Evolutionary conservation across 192 early-diverging fungal species (phyloP), one percentile per base, ranked within the genome.

Genomic region (Coemansia sp.): DNA sequence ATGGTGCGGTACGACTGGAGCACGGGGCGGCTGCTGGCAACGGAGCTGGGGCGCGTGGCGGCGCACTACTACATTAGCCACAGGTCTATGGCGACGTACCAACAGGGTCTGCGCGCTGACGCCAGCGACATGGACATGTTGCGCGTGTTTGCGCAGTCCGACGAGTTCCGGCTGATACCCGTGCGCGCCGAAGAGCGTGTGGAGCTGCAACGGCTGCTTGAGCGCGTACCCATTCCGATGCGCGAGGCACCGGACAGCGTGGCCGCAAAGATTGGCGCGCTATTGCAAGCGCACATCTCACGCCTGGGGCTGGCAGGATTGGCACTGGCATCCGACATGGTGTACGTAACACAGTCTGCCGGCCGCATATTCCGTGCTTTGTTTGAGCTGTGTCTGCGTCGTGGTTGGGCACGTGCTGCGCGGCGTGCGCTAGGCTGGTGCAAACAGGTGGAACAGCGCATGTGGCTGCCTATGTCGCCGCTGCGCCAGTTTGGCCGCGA

Each of bases 311-410:
- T 99, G 32, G 89, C 95, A 32, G 96, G 95, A 0, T 95, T 98
- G 78, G 95, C 97, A 10, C 83, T 99, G 36, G 93, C 95, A 63
- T 87, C 94, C n/a, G 97, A 99, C 64, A 94, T 96, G 93, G 95
- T 95, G 1, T 97, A 95, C 84, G 94, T 99, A 20, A 97, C 97
- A 19, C 96, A 98, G 80, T 92, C 90, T 61, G 95, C 94, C 19
- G 89, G 89, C 0, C 88, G 97, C 64, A 94, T 99, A 57, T 80
- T 98, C 30, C 88, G 97, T 27, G 97, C 97, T 8, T 88, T 99
- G 61, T 99, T 96, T 83, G 97, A 98, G 84, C 94, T 99, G 56
- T 94, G 94, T 67, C 72, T 96, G 52, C 90, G 90, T 57, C 90
- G 92, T 19, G 94, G 95, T 20, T 99, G 97, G 97, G 88, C 95